Conservation (phyloP, 2,329 filamentous ascomycete genomes). For the Mycosphaerella sp. region DNA sequence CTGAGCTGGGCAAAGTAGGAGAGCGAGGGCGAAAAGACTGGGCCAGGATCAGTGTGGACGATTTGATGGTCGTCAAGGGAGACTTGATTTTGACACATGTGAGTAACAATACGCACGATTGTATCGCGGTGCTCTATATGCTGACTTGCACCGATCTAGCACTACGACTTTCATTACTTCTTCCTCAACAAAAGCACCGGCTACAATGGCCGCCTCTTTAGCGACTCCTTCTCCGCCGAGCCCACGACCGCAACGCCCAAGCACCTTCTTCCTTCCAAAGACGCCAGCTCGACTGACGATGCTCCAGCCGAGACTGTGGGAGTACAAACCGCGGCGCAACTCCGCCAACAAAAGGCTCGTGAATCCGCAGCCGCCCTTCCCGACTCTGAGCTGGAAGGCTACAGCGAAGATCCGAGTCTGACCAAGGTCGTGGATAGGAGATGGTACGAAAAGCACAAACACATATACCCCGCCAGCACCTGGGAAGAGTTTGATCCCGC, state of each 20-base stretch:
- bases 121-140: constrained; percentile 11
- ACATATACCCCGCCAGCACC: constrained; percentile 91
- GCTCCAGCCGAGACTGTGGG: constrained; percentile 3
- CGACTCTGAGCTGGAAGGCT: constrained; percentile 61
- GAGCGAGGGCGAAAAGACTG: constrained; percentile 67
- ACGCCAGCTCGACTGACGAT: neutral
- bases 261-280: constrained; percentile 24
- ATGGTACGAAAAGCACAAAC: constrained; percentile 97
- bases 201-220: constrained; percentile 68
- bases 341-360: constrained; percentile 19
- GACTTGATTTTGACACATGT: constrained; percentile 93
- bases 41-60: constrained; percentile 90
- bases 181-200: constrained; percentile 78
- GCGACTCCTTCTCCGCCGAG: constrained; percentile 54
- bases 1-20: constrained; percentile 61
- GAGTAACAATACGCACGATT: constrained; percentile 38
- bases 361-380: constrained; percentile 35
- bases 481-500: constrained; percentile 95
- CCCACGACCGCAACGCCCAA: constrained; percentile 40
- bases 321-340: constrained; percentile 25
- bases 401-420: constrained; percentile 64
- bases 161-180: constrained; percentile 97
- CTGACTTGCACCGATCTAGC: constrained; percentile 47
- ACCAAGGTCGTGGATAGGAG: constrained; percentile 94
- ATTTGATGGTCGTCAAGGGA: constrained; percentile 85